Conservation (phyloP, 345 rosid genomes). For the Hypericum perforatum region DNA sequence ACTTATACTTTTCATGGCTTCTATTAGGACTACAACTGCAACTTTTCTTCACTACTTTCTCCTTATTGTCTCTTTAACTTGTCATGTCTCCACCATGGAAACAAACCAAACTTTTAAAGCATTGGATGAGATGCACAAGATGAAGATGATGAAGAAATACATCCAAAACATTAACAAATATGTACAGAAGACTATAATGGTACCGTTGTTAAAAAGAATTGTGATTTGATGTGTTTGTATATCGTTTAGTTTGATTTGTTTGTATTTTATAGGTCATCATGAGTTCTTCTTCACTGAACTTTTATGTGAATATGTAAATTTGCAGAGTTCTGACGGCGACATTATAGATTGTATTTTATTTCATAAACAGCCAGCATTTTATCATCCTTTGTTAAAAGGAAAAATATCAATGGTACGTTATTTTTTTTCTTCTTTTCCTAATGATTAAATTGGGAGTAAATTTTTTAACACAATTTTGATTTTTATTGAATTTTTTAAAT, state of each 20-base stretch:
- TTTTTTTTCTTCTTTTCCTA: neutral
- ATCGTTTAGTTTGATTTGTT: neutral
- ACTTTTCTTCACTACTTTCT: no score
- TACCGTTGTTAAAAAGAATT: no score
- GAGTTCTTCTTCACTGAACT: constrained; percentile 7
- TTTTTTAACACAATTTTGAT: neutral
- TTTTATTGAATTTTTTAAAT: neutral
- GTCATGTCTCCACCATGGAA: constrained; percentile 33
- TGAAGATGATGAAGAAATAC: constrained; percentile 43
- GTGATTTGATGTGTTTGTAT: neutral
- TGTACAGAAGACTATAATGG: constrained; percentile 45
- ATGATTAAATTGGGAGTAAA: no score
- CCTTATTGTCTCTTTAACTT: neutral
- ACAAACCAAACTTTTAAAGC: constrained; percentile 43
- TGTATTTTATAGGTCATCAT: neutral
- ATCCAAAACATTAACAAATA: constrained; percentile 83
- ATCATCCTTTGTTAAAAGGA: constrained; percentile 67
- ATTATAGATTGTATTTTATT: constrained; percentile 62
- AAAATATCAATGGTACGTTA: constrained; percentile 56
- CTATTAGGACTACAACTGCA: no score
- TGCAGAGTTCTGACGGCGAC: constrained; percentile 89
- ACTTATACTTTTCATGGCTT: no score
- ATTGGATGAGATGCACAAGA: constrained; percentile 36
- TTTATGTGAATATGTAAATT: neutral
- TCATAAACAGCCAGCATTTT: constrained; percentile 85